phyloP scores from a whole-genome alignment of 2,329 filamentous ascomycete species.

The Phialemoniopsis sp. region DNA sequence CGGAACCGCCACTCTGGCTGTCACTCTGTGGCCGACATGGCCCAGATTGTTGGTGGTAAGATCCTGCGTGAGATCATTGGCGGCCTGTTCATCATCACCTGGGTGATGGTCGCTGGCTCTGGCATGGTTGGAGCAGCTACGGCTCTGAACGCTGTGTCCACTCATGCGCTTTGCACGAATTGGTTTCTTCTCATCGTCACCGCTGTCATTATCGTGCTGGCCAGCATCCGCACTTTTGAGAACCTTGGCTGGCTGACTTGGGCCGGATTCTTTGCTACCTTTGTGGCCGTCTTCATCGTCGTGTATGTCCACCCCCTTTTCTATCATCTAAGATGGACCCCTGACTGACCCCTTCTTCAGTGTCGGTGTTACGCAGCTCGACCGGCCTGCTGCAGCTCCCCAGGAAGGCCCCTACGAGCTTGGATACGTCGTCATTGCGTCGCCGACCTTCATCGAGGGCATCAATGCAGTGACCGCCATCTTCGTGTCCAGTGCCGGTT shows the following conservation, averaged over 20 bases:
- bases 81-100: conserved; percentile 52
- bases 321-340: not conserved
- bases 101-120: conserved; percentile 50
- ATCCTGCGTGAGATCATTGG: conserved; percentile 49
- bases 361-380: too few species aligned
- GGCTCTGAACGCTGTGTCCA: conserved; percentile 55
- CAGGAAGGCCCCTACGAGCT: too few species aligned
- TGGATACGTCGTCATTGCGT: too few species aligned
- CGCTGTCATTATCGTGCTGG: conserved; percentile 40
- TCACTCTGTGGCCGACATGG: conserved; percentile 50
- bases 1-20: conserved; percentile 30
- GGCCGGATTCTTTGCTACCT: conserved; percentile 55
- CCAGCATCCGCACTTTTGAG: conserved; percentile 53
- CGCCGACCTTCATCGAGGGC: too few species aligned
- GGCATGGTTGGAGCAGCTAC: conserved; percentile 57
- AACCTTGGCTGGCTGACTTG: conserved; percentile 60
- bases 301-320: conserved; percentile 27
- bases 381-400: too few species aligned
- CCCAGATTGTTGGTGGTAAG: conserved; percentile 46
- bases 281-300: conserved; percentile 52
- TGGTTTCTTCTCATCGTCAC: conserved; percentile 52
- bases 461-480: too few species aligned
- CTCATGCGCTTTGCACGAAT: conserved; percentile 54
- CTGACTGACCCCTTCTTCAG: too few species aligned
- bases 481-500: too few species aligned